Base-by-base conservation (phyloP, 2,329 filamentous ascomycete genomes). In the Zymoseptoria passerinii region DNA sequence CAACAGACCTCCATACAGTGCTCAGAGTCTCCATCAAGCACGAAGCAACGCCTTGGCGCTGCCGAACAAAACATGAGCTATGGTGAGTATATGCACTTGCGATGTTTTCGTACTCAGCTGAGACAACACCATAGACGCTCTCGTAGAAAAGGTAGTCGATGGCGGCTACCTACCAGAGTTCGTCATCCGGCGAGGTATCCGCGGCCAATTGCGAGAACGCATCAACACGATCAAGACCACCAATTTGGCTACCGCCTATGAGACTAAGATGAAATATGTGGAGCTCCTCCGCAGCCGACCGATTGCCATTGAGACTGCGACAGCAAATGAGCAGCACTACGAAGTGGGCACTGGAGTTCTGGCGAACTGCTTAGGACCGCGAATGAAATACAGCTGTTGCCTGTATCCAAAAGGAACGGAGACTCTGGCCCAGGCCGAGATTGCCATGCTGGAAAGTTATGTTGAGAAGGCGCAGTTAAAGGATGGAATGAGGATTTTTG, bases 321-420 rank as follows among this genome's bases (percentile, higher is more conserved):
- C 78, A 1, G 85, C 86, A 20, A 88, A 89, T 69, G 75, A 81
- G 66, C 86, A 89, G 76, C 86, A 89, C 72, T 89, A 89, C 68
- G 86, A 89, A 73, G 85, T 89, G 48, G 84, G 83, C 48, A 87
- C 85, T 0, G 83, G 82, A 3, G 81, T 88, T 23, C 71, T 89
- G 48, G 72, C 74, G 28, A 81, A 79, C 28, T 84, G 80, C 70
- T 74, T 89, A 10, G 86, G 86, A 0, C 83, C 84, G 3, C 75
- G 85, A 56, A 88, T 89, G 84, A 89, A 89, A 77, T 89, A 88
- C 70, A 85, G 81, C n/a, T 80, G 77, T 63, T 86, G 83, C 69
- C 74, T 87, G 67, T 89, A 89, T 70, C 80, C 81, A 3, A 81
- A 80, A 60, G 84, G 83, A 16, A 74, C 75, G 60, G 82, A 85